Base-by-base conservation (phyloP, 2,329 filamentous ascomycete genomes). In the Phialophora chinensis region DNA sequence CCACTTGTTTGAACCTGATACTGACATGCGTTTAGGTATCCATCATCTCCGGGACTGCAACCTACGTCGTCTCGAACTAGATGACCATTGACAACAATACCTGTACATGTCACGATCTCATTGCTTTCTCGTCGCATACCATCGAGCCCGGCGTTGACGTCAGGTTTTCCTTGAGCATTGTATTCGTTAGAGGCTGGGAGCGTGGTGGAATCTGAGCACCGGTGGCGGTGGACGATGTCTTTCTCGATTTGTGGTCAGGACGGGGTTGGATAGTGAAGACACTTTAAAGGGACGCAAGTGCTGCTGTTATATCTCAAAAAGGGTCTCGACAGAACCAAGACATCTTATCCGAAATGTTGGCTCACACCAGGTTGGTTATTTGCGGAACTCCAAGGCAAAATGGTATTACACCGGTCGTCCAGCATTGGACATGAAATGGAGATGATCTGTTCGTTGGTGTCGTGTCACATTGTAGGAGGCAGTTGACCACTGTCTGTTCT, bases 11-110 rank as follows among this genome's bases (percentile, higher is more conserved):
- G 8, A 47, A 23, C 25, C 11, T 44, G 38, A 33, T 63, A 55
- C 56, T 67, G 66, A 66, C 64, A 35, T 35, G 33, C 65, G 66
- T 49, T 42, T 60, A 86, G 84, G 82, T 84, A 63, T 76, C 82
- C 66, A 76, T 85, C 64, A 75, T 78, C 66, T 81, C 80, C 31
- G 84, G 84, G 67, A 80, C 79, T 33, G 84, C 83, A 62, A 81
- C 78, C 67, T 84, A 82, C 74, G 80, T 84, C 71, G 79, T 82
- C 71, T 79, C 71, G 47, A 52, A 67, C 58, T 73, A 69, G 23
- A 38, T 29, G n/a, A 38, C 44, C 35, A 14, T 17, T 55, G 55
- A 50, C 42, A 52, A 27, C 44, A 63, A 44, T 44, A 61, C 27
- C 53, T 64, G 60, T 68, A 66, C 47, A 67, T 67, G 68, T 69